Evolutionary conservation across 1,284 basidiomycete species (phyloP).

Genomic region (Leccinum pallidistipes): DNA sequence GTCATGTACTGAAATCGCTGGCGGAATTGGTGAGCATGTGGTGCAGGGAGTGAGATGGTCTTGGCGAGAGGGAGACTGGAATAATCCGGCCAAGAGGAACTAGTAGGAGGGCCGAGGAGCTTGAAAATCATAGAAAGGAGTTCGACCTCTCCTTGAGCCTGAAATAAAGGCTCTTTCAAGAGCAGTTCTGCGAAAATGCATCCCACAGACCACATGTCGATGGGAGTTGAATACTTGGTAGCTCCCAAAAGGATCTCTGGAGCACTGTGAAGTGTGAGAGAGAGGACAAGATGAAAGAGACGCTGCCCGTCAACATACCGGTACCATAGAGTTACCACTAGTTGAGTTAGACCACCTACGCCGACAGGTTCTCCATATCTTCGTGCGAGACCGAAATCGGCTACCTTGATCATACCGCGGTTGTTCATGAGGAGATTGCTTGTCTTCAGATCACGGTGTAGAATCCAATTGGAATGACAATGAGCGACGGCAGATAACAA

Average conservation of each 20-base stretch:
- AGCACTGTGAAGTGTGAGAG: constrained; percentile 54
- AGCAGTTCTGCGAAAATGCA: constrained; percentile 98
- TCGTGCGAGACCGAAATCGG: constrained; percentile 96
- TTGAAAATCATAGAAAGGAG: constrained; percentile 93
- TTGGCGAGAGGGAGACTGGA: constrained; percentile 76
- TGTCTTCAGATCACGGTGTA: constrained; percentile 97
- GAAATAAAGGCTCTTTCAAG: constrained; percentile 91
- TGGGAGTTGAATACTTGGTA: constrained; percentile 90
- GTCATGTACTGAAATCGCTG: constrained; percentile 83
- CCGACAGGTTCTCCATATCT: constrained; percentile 94
- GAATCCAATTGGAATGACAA: constrained; percentile 96
- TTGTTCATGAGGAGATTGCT: constrained; percentile 99
- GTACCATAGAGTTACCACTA: constrained; percentile 99
- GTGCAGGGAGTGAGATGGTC: constrained; percentile 74
- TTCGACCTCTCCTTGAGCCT: constrained; percentile 94
- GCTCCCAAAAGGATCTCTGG: constrained; percentile 95
- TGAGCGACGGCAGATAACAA: constrained; percentile 90
- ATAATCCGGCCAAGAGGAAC: constrained; percentile 86
- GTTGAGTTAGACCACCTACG: constrained; percentile 91
- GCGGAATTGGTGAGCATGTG: constrained; percentile 71
- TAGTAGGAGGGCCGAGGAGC: constrained; percentile 87
- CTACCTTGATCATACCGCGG: constrained; percentile 96
- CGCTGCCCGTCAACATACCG: constrained; percentile 56
- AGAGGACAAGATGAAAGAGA: constrained; percentile 5
- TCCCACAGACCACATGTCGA: constrained; percentile 99